These are phyloP conservation scores for Stachybotrys chlorohalonatus DNA, from an alignment of 2,329 filamentous ascomycete genomes.

Conservation along the genomic window DNA sequence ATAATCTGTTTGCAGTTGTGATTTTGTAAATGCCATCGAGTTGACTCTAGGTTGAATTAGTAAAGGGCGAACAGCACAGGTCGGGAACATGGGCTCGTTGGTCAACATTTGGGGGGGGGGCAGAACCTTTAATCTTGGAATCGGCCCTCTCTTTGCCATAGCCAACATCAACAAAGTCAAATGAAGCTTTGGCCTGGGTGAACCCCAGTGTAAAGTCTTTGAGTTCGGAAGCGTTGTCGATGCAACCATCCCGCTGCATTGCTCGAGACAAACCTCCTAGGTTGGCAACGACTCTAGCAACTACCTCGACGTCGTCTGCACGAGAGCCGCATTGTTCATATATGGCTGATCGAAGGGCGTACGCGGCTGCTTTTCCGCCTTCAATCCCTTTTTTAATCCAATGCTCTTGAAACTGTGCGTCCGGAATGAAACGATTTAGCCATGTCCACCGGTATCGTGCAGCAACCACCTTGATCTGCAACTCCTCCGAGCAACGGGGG, in stretches of 20 bases:
- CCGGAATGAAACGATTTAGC: not conserved
- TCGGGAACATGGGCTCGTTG: not conserved
- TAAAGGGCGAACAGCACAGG: not conserved
- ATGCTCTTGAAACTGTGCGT: constrained; percentile 44
- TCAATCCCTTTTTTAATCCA: constrained; percentile 45
- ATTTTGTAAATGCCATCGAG: constrained; percentile 50
- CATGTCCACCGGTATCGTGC: not conserved
- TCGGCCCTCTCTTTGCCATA: constrained; percentile 49
- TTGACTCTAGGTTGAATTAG: constrained; percentile 29
- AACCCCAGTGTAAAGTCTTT: constrained; percentile 52
- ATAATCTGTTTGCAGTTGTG: constrained; percentile 53
- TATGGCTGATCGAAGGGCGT: constrained; percentile 38
- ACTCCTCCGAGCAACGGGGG: too few species aligned
- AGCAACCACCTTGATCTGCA: too few species aligned
- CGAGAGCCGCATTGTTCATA: constrained; percentile 34
- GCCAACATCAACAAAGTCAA: constrained; percentile 57
- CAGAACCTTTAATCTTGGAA: constrained; percentile 50
- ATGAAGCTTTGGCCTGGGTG: constrained; percentile 47
- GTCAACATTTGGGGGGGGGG: not conserved
- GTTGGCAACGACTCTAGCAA: constrained; percentile 49
- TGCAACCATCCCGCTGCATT: constrained; percentile 37
- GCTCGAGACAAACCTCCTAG: constrained; percentile 39
- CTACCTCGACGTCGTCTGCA: constrained; percentile 39
- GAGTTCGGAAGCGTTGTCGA: constrained; percentile 35
- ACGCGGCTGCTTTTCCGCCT: constrained; percentile 44